Percentiles rank a stretch among this genome's conserved stretches.
phyloP scores from a whole-genome alignment of 2,329 filamentous ascomycete genomes.

The Colletotrichum sp. region DNA sequence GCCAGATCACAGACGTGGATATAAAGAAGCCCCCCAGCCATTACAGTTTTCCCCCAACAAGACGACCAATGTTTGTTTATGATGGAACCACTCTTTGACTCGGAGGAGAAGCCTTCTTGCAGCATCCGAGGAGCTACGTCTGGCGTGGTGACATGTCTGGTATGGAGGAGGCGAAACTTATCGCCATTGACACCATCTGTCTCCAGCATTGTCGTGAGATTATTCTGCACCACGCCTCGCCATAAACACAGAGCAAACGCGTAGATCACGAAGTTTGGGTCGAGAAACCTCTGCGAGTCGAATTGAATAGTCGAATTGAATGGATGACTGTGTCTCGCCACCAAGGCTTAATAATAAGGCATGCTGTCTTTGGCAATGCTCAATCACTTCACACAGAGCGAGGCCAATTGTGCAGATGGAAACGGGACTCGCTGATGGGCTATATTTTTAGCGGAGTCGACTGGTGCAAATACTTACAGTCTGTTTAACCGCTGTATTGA shows the following conservation, averaged over 20 bases:
- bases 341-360: not conserved
- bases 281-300: not conserved
- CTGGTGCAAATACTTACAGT: fast-evolving
- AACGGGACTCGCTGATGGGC: too few species aligned
- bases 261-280: fast-evolving
- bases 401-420: fast-evolving
- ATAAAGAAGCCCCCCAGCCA: fast-evolving
- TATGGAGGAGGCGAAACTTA: not conserved
- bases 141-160: not conserved
- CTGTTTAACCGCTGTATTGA: fast-evolving
- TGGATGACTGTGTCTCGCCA: not conserved
- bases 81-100: too few species aligned
- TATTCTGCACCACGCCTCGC: not conserved
- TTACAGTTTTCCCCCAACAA: not conserved
- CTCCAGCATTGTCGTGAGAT: not conserved
- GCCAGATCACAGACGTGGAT: too few species aligned
- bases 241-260: not conserved
- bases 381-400: not conserved
- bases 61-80: fast-evolving
- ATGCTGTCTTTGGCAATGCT: not conserved
- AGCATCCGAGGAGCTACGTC: not conserved
- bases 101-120: not conserved
- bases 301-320: fast-evolving
- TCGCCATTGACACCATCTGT: not conserved
- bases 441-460: not conserved